These are phyloP conservation scores for Colletotrichum sp. DNA, from an alignment of 2,329 filamentous ascomycete genomes.

Conservation along the genomic window DNA sequence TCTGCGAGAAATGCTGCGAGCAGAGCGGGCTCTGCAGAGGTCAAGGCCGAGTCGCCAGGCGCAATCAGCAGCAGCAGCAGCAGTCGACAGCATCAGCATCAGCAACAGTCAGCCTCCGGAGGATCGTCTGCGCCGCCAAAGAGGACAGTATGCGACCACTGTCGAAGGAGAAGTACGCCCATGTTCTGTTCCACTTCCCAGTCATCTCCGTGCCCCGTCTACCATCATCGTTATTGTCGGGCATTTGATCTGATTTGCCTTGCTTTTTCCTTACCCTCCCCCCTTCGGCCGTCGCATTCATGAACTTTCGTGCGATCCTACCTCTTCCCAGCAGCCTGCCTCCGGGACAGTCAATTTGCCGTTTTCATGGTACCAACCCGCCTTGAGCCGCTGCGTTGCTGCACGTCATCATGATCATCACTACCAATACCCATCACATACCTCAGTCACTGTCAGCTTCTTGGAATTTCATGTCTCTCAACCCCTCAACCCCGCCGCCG, in stretches of 20 bases:
- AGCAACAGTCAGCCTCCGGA: conserved; percentile 6
- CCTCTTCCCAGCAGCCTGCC: conserved; percentile 22
- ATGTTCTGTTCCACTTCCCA: conserved; percentile 13
- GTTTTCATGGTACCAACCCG: conserved; percentile 10
- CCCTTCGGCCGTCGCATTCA: background rate
- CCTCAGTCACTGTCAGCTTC: background rate
- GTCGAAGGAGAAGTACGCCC: conserved; percentile 43
- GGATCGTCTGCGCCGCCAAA: conserved; percentile 22
- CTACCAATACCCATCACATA: background rate
- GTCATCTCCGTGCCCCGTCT: background rate
- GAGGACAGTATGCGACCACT: conserved; percentile 50
- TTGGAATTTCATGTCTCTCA: background rate
- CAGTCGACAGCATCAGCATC: background rate
- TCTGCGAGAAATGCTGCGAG: conserved; percentile 21
- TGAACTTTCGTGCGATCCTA: conserved; percentile 22
- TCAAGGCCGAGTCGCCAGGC: conserved; percentile 21
- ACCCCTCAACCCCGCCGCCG: background rate
- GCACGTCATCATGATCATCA: conserved; percentile 11
- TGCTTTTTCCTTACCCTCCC: background rate
- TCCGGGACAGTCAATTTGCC: conserved; percentile 17
- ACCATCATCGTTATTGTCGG: background rate
- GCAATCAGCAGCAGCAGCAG: background rate
- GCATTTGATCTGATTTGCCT: background rate
- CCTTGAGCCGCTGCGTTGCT: background rate
- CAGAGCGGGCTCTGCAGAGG: conserved; percentile 19